Base-by-base conservation (phyloP, 257 asterid species). In the Nicotiana noctiflora region DNA sequence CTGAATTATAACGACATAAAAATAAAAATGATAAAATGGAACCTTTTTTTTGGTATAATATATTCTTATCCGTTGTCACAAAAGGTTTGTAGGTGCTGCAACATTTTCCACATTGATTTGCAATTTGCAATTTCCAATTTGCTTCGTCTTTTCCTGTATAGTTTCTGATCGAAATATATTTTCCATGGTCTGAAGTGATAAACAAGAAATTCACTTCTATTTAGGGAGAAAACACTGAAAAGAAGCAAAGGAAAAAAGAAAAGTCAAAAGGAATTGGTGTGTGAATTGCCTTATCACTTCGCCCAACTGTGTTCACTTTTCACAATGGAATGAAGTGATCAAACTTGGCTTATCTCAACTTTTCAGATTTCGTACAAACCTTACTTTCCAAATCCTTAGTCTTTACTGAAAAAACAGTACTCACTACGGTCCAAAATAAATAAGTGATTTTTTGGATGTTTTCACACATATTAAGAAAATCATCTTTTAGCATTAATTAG, bases 201-300 rank as follows among this genome's bases (percentile, higher is more conserved):
- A 51, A 52, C 15, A 52, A 52, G 17, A 52, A 14, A 52, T 1
- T 51, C 4, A 12, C 17, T 12, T 13, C 5, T 52, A 52, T 52
- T 52, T 52, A 12, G n/a, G 57, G 57, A 17, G 57, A 14, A 12
- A 51, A 51, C 4, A 49, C 4, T 3, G 12, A 1, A 51, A 51
- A 14, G 15, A 15, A 51, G 55, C 4, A 49, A 51, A 12, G 17
- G 18, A 3, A 49, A 49, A 51, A 12, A 55, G 15, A 61, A 23
- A 61, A 11, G 18, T 10, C 18, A 23, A 61, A 23, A 29, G 40
- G 19, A 13, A 31, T 1, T 18, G 18, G 0, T 37, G 18, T 7
- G 23, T 70, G 77, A 40, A 44, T 70, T 44, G 77, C 59, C 77
- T 44, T 70, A 70, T 70, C 77, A 25, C 77, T 70, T 44, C 19